Percentiles rank a stretch among this genome's conserved stretches.
phyloP scores from a whole-genome alignment of 106 monocot genomes.

The Acorus gramineus region DNA sequence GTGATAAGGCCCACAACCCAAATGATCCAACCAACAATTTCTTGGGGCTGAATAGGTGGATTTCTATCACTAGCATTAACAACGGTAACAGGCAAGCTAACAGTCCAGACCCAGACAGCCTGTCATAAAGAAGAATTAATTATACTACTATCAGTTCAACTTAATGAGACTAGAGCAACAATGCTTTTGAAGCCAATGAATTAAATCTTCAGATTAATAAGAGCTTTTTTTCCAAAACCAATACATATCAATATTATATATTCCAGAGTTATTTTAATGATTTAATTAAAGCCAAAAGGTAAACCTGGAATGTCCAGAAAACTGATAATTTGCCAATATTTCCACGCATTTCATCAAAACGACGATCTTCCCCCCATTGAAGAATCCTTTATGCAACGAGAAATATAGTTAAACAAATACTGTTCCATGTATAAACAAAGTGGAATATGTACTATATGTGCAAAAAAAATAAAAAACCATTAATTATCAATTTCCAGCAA shows the following conservation, averaged over 20 bases:
- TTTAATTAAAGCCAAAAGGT: neutral
- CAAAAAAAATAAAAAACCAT: no score
- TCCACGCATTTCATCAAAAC: conserved; percentile 86
- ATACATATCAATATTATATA: no score
- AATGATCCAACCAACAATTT: conserved; percentile 96
- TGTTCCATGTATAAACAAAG: neutral
- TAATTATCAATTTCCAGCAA: no score
- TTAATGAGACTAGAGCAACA: neutral
- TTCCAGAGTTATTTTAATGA: neutral
- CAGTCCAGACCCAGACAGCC: conserved; percentile 99
- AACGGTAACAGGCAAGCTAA: conserved; percentile 88
- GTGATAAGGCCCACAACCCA: conserved; percentile 62
- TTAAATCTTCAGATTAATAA: no score
- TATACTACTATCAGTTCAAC: neutral
- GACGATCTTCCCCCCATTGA: conserved; percentile 88
- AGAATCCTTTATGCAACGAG: conserved; percentile 49
- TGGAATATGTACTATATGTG: no score
- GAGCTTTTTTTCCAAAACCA: no score
- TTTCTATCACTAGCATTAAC: conserved; percentile 76
- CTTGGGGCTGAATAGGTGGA: conserved; percentile 65
- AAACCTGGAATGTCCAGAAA: conserved; percentile 95
- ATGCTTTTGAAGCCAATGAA: neutral
- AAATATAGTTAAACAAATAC: neutral
- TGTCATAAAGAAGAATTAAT: conserved; percentile 10
- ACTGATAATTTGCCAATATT: conserved; percentile 60